Base-by-base conservation (phyloP, 306 rosid genomes). In the Psophocarpus tetragonolobus region DNA sequence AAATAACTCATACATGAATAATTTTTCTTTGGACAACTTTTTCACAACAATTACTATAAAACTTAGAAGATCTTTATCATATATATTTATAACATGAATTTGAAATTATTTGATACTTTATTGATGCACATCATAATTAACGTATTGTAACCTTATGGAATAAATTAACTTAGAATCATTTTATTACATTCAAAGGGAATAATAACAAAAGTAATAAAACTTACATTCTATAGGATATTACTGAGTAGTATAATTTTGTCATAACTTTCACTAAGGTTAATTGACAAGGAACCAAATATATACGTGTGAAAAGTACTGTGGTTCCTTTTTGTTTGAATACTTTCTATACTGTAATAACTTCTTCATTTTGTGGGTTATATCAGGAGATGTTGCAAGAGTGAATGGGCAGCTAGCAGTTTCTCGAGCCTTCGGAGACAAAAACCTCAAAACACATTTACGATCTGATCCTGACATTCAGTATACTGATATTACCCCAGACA, bases 351-450 rank as follows among this genome's bases (percentile, higher is more conserved):
- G 67, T 68, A 39, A 39, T 27, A 75, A 36, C 58, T 58, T 78
- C 6, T 73, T 57, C 72, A 18, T 45, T 45, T 60, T 76, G 71
- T 61, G 45, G 75, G 13, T 74, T 77, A 66, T 72, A 23, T 62
- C 80, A 92, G 96, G 97, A 24, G 97, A 92, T 71, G 97, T 90
- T 63, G 97, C 96, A 48, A 83, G 96, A 78, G 97, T 92, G 83
- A 92, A 92, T 7, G 97, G 97, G 29, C 97, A 92, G 79, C 96
- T 92, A 23, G 97, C 96, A 21, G 96, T 92, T 78, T 92, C 97
- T 80, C 88, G 97, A 75, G 97, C 97, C 9, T 92, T 92, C n/a
- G 96, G 97, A 35, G 96, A 92, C 91, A 92, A 90, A 84, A 92
- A 92, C 80, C 97, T 92, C 39, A 92, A 92, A 81, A 71, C 85